Evolutionary conservation across 306 rosid genomes (phyloP).

Genomic region (Rosa rugosa): DNA sequence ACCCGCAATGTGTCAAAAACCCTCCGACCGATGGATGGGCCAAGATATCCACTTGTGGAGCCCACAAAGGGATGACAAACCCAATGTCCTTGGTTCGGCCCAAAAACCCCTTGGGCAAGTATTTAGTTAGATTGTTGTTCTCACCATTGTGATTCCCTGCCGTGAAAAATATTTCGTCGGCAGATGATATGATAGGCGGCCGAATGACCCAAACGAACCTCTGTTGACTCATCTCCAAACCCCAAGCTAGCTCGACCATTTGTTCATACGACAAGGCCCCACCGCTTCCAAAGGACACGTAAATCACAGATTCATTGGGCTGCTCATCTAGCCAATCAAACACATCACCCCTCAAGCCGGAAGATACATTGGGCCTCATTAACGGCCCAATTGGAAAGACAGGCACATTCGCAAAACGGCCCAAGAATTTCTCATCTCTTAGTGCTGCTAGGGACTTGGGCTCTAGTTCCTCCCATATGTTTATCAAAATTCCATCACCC

Average conservation of each 20-base stretch:
- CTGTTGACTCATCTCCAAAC: conserved; percentile 53
- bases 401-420: conserved; percentile 19
- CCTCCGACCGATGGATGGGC: conserved; percentile 41
- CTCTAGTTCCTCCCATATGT: conserved; percentile 59
- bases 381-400: conserved; percentile 50
- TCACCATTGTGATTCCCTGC: background rate
- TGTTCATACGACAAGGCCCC: conserved; percentile 53
- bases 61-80: conserved; percentile 32
- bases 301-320: conserved; percentile 43
- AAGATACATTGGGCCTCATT: background rate
- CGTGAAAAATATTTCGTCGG: conserved; percentile 22
- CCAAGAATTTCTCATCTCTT: conserved; percentile 20
- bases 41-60: conserved; percentile 40
- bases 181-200: conserved; percentile 15
- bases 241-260: conserved; percentile 51
- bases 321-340: conserved; percentile 56
- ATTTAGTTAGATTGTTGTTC: background rate
- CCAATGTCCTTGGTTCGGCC: conserved; percentile 30
- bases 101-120: conserved; percentile 52
- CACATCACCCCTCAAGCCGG: background rate
- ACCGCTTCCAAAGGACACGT: conserved; percentile 64
- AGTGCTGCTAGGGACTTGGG: conserved; percentile 13
- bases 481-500: conserved; percentile 48
- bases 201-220: conserved; percentile 70
- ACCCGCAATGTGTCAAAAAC: conserved; percentile 47